A percentile compares a stretch with the other conserved stretches of the same genome.
Conservation (phyloP, 306 rosid genomes). For the Biancaea sappan region DNA sequence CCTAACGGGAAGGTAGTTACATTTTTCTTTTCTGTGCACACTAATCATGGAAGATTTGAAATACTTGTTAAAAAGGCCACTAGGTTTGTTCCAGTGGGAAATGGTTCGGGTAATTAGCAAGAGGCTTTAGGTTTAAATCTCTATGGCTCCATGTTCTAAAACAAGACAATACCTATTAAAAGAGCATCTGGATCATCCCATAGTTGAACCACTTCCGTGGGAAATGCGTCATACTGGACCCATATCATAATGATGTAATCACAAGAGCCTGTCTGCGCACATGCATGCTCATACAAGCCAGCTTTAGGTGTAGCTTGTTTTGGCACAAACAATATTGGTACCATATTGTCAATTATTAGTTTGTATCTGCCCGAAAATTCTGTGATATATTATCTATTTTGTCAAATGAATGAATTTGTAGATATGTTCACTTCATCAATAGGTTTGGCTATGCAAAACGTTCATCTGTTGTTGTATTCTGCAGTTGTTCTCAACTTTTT, state of each 20-base stretch:
- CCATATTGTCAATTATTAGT: neutral
- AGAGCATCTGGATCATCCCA: neutral
- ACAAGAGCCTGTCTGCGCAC: no score
- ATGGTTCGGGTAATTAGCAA: neutral
- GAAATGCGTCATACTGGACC: no score
- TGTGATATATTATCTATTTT: neutral
- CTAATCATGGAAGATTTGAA: neutral
- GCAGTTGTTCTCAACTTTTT: neutral
- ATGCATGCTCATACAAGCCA: no score
- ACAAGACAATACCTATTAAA: neutral
- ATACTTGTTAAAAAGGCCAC: neutral
- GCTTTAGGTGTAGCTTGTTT: neutral
- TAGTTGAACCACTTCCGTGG: neutral
- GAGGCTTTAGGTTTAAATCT: neutral
- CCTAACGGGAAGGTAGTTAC: slow-evolving; percentile 80
- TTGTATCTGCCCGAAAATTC: neutral
- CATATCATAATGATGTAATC: no score
- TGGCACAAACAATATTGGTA: neutral
- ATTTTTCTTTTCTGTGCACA: neutral
- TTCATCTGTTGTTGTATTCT: neutral
- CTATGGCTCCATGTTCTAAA: neutral
- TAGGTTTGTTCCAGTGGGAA: neutral
- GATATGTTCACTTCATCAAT: neutral
- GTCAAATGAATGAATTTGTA: neutral
- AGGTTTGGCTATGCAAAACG: neutral